Base-by-base conservation (phyloP, 768 basidiomycete species). In the Austroboletus festivus region DNA sequence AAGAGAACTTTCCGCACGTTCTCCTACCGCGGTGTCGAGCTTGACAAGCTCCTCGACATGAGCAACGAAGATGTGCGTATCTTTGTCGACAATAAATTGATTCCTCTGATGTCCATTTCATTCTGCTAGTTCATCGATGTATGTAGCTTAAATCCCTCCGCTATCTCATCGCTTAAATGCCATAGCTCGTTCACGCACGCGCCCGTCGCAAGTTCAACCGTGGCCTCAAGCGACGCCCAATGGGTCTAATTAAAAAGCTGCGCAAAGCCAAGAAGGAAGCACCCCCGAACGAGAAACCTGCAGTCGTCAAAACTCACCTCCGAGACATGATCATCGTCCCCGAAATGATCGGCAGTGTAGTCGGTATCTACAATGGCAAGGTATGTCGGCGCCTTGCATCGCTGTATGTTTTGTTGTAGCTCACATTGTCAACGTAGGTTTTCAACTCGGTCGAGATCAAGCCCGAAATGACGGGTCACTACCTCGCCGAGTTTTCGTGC, bases 271-370 rank as follows among this genome's bases (percentile, higher is more conserved):
- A 99, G 84, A 98, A 95, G 78, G 93, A 97, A 73, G 93, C 93
- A n/a, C 89, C 83, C 48, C 90, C 95, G 59, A 96, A 97, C 74
- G 94, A 98, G 77, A 98, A 99, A 80, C 96, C 96, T 51, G 81
- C 92, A 44, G 89, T 93, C 60, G 95, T 99, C 66, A 99, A 98
- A 82, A 99, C 96, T 49, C 96, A 99, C 74, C 80, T 99, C 61
- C 92, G 96, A 64, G 86, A 98, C 76, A 98, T 99, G 96, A 95
- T 98, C 73, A 86, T 99, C 73, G 96, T 99, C 51, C 96, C 96
- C 42, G 96, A 99, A 79, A 98, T 99, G 96, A 97, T 99, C 72
- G 96, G 96, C 53, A 87, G 84, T 63, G 91, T 98, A 58, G 85
- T 97, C 55, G 96, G 96, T 54, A 95, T 98, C 68, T 98, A 99